Evolutionary conservation across 352 stramenopile genomes (phyloP).

Genomic region (Globisporangium paroecandrum): DNA sequence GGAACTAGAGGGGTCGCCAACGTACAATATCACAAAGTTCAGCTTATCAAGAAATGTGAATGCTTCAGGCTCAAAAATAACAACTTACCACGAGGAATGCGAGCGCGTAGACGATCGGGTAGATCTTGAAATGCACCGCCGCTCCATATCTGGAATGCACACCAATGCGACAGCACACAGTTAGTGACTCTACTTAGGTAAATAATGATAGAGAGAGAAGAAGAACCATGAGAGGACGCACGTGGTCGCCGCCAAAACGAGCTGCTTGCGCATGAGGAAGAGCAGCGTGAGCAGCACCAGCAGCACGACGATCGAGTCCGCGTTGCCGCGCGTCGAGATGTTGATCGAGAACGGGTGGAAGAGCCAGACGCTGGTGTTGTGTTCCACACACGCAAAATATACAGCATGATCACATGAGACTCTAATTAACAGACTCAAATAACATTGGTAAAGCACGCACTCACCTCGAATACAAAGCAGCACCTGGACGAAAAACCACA

Average conservation of each 20-base stretch:
- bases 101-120: conserved; percentile 97
- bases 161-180: background rate
- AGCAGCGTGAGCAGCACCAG: conserved; percentile 92
- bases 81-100: conserved; percentile 80
- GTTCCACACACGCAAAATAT: background rate
- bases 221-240: conserved; percentile 24
- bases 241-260: conserved; percentile 67
- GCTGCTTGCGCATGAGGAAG: conserved; percentile 76
- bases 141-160: conserved; percentile 81
- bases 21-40: background rate
- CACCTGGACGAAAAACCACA: conserved; percentile 25
- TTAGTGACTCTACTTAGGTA: background rate
- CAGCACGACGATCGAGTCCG: conserved; percentile 93
- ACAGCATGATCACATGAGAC: background rate
- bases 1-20: conserved; percentile 33
- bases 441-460: background rate
- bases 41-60: background rate
- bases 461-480: conserved; percentile 61
- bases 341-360: conserved; percentile 99
- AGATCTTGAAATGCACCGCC: conserved; percentile 98
- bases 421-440: background rate
- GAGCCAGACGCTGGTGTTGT: conserved; percentile 83
- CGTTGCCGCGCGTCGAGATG: conserved; percentile 98
- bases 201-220: background rate
- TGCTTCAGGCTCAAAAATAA: background rate